Percentiles rank a stretch among this genome's conserved stretches.
These are phyloP conservation scores for Pythium dissimile DNA, from an alignment of 352 stramenopile species.

Conservation along the genomic window DNA sequence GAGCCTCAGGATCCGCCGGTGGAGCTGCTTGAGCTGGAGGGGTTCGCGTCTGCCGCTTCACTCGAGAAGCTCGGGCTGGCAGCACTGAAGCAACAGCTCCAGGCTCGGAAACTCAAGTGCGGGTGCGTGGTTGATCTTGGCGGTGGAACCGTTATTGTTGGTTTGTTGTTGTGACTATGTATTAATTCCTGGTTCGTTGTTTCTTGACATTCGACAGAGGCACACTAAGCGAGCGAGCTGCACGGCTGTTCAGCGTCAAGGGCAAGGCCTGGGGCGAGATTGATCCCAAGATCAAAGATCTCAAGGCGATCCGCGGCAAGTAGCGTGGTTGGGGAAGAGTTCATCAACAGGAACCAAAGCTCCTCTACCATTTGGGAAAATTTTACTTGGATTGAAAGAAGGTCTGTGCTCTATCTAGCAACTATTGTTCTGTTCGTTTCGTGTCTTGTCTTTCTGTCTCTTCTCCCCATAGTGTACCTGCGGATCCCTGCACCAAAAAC, in stretches of 20 bases:
- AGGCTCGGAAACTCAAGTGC: constrained; percentile 94
- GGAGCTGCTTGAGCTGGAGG: constrained; percentile 44
- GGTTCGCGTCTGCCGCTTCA: constrained; percentile 52
- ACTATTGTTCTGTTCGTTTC: neutral
- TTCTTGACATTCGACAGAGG: constrained; percentile 58
- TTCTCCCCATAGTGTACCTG: too few species aligned
- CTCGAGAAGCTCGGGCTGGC: constrained; percentile 90
- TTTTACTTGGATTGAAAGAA: too few species aligned
- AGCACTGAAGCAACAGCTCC: constrained; percentile 90
- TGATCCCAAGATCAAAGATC: constrained; percentile 68
- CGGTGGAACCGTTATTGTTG: neutral
- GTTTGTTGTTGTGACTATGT: neutral
- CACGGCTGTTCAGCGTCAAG: constrained; percentile 90
- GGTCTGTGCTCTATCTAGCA: too few species aligned
- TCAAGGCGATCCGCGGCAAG: constrained; percentile 33
- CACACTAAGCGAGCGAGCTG: constrained; percentile 87
- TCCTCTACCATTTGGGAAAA: too few species aligned
- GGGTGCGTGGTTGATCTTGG: constrained; percentile 61
- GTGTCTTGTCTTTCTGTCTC: neutral
- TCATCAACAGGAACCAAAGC: too few species aligned
- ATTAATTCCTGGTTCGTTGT: neutral
- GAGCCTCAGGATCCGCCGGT: constrained; percentile 4
- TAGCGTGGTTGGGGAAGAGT: neutral
- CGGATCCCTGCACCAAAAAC: neutral
- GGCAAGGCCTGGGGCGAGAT: constrained; percentile 91